Evolutionary conservation across 139 green algal genomes (phyloP).

Genomic region (Chlamydomonas schloesseri): DNA sequence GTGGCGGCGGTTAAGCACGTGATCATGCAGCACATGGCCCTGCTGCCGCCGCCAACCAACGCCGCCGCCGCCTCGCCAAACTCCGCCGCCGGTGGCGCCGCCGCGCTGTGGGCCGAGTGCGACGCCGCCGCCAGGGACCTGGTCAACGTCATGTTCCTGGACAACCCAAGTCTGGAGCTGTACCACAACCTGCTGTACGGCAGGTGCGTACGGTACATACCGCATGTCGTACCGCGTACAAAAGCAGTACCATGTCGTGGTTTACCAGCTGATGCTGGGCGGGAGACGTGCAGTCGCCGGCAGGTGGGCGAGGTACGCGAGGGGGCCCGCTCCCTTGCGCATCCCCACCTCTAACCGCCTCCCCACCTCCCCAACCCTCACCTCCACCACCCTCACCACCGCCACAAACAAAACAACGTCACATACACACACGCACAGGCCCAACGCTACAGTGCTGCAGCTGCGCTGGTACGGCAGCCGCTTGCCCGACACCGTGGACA

Average conservation of each 20-base stretch:
- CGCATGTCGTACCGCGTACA: neutral
- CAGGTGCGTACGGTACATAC: conserved; percentile 58
- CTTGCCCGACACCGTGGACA: conserved; percentile 25
- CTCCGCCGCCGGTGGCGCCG: neutral
- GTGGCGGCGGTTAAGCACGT: conserved; percentile 44
- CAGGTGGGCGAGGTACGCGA: too few species aligned
- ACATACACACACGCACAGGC: conserved; percentile 45
- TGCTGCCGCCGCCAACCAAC: conserved; percentile 41
- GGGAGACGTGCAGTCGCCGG: too few species aligned
- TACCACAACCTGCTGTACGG: conserved; percentile 93
- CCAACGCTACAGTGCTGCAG: conserved; percentile 62
- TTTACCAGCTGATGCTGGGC: too few species aligned
- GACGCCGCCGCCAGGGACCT: conserved; percentile 1
- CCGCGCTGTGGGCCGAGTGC: conserved; percentile 25
- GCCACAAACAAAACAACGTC: too few species aligned
- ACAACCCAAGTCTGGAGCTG: conserved; percentile 89
- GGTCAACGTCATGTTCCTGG: conserved; percentile 87
- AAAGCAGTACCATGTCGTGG: too few species aligned
- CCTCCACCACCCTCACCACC: too few species aligned
- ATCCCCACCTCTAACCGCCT: too few species aligned
- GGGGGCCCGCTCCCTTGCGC: too few species aligned
- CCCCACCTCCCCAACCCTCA: too few species aligned
- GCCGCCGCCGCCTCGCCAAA: neutral
- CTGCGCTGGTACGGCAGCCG: conserved; percentile 39
- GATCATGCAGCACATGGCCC: conserved; percentile 50